phyloP scores from a whole-genome alignment of 768 basidiomycete genomes.

The Suillus subalutaceus region DNA sequence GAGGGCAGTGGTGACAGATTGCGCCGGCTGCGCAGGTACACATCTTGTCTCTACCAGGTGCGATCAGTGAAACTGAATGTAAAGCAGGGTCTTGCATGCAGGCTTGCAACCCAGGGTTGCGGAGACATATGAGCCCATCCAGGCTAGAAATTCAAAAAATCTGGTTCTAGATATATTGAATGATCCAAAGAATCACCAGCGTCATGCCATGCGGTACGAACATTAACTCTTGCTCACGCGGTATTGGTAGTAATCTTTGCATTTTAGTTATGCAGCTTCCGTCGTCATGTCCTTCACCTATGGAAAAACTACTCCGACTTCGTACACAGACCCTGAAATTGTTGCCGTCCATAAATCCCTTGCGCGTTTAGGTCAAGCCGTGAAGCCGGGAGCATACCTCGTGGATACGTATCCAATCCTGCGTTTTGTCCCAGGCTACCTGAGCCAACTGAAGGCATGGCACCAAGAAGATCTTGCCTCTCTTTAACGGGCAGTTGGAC shows the following conservation, averaged over 20 bases:
- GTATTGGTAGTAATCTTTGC: background rate
- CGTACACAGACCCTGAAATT: constrained; percentile 40
- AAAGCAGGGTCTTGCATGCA: background rate
- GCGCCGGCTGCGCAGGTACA: constrained; percentile 21
- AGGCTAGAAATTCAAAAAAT: background rate
- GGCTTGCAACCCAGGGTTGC: background rate
- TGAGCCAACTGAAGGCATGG: constrained; percentile 53
- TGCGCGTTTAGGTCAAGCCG: constrained; percentile 27
- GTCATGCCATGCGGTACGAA: background rate
- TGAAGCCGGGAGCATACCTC: constrained; percentile 29
- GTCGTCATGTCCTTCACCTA: background rate
- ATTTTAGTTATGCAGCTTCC: background rate
- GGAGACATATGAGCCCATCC: background rate
- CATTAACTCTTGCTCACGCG: background rate
- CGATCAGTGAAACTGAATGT: background rate
- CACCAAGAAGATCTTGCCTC: constrained; percentile 43
- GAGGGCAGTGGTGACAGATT: constrained; percentile 33
- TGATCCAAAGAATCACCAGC: background rate
- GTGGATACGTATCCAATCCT: constrained; percentile 30
- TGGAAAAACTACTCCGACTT: constrained; percentile 29
- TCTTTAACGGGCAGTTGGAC: constrained; percentile 36
- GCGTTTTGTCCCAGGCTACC: constrained; percentile 34
- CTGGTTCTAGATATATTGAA: background rate
- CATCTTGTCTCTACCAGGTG: background rate
- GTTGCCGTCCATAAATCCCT: constrained; percentile 29